Base-by-base conservation (phyloP, 176 grass and related monocot species). In the Coix lacrymajobi region DNA sequence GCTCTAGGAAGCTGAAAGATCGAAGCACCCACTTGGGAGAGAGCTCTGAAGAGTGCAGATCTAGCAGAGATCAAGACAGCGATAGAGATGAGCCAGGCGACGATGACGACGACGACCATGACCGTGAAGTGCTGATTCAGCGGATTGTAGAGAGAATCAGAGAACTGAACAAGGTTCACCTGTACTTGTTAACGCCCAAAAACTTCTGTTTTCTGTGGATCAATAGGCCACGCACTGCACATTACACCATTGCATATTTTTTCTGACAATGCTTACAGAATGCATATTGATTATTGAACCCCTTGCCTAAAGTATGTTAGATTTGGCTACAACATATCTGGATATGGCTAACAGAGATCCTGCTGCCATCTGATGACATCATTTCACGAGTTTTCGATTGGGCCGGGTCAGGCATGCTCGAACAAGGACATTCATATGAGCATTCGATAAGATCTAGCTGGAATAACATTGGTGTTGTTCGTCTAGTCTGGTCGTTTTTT, bases 101-200 rank as follows among this genome's bases (percentile, higher is more conserved):
- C 8, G 68, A 71, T 1, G 77, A 91, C 1, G 76, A 83, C 0
- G 78, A 85, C 0, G 83, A 83, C 8, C 51, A 85, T 0, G 81
- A 88, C 76, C 84, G 85, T 85, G 83, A 84, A 60, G 36, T 88
- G 62, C 80, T 98, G 51, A 91, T 98, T 57, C 80, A 95, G 69
- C 93, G 92, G 70, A 93, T 98, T 90, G 57, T 98, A 77, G 96
- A 98, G 85, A 91, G n/a, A n/a, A n/a, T n/a, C n/a, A n/a, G n/a
- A n/a, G 89, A 90, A 95, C 92, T 73, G 96, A 85, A 78, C 87
- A 96, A 82, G 93, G 96, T 62, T 95, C 93, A 85, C 83, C 87
- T 72, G 74, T 88, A 81, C 85, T 93, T 37, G 75, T 92, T 69
- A 86, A 98, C 82, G 96, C 92, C 24, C 91, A 98, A 83, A 92